Evolutionary conservation across 805 yeast species (phyloP), one percentile per base, ranked within the genome.

Genomic region (Candida ascalaphidarum): DNA sequence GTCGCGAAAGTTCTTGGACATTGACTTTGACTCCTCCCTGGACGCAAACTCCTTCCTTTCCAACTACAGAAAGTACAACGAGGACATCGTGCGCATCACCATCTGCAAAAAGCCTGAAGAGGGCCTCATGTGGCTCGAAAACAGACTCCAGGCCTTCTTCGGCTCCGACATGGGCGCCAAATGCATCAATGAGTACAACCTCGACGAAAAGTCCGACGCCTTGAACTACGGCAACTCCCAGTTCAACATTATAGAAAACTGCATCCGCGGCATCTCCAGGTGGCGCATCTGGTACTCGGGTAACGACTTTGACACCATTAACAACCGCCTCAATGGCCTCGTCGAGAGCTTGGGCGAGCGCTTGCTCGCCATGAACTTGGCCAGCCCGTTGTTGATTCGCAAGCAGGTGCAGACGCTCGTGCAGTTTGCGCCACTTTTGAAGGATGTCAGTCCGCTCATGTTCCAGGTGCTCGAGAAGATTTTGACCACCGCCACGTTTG

Each of bases 211-310:
- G 28, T 66, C 74, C 2, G 74, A 80, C 34, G 81, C 95, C 4
- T 82, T 73, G 46, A 68, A 81, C 23, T 69, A 75, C 35, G 92
- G 94, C 0, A 69, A 78, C 29, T 73, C 94, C 0, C 96, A 86
- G 48, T 76, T 92, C 35, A 78, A 77, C 46, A 74, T 86, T 15
- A 83, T 86, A 16, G 97, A 89, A 52, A 80, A 95, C 20, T 80
- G 94, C 40, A 73, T 92, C 19, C 71, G 95, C 34, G 98, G 97
- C 21, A 79, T 94, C 14, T 77, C 92, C 9, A 72, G 99, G 47
- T 94, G 99, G 98, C 75, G 84, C 43, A 76, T 85, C 11, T 89
- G 96, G 96, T 86, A 84, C 43, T 68, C 55, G 20, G 74, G 75
- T 5, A 68, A 63, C 4, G 68, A 68, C 14, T 65, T 71, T 28